A percentile compares a stretch with the other conserved stretches of the same genome.
Evolutionary conservation across 192 early-diverging fungal genomes (phyloP).

Genomic region (Jimgerdemannia flammicorona): DNA sequence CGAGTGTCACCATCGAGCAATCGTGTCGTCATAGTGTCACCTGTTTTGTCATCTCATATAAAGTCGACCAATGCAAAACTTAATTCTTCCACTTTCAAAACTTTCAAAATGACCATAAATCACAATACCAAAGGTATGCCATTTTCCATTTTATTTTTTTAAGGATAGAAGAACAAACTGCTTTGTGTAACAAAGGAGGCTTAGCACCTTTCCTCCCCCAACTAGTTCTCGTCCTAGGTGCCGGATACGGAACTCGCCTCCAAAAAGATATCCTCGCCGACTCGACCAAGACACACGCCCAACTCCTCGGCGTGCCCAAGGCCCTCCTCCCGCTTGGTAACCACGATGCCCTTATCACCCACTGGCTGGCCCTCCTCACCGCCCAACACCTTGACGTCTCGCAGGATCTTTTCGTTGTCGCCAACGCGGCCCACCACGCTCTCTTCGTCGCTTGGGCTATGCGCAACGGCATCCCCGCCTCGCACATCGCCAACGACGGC

Average conservation of each 20-base stretch:
- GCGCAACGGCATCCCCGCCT: slow-evolving; percentile 21
- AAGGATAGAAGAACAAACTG: too few relatives aligned
- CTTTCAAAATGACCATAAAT: background rate
- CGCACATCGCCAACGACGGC: slow-evolving; percentile 47
- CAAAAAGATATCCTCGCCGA: slow-evolving; percentile 43
- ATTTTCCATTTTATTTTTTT: background rate
- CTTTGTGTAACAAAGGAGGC: background rate
- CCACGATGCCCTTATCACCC: slow-evolving; percentile 36
- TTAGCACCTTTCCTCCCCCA: background rate
- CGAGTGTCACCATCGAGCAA: too few relatives aligned
- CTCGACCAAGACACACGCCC: slow-evolving; percentile 20
- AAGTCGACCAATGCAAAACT: too few relatives aligned
- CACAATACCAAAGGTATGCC: background rate
- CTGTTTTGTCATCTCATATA: too few relatives aligned
- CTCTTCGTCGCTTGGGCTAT: slow-evolving; percentile 44
- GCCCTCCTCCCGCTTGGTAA: slow-evolving; percentile 40
- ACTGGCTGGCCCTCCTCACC: slow-evolving; percentile 25
- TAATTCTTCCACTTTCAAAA: too few relatives aligned
- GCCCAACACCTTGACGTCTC: slow-evolving; percentile 15
- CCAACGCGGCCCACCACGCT: slow-evolving; percentile 36
- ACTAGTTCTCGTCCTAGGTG: slow-evolving; percentile 50
- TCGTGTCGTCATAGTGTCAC: too few relatives aligned
- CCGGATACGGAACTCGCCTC: slow-evolving; percentile 59
- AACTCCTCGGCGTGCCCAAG: slow-evolving; percentile 43
- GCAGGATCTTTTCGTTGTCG: slow-evolving; percentile 36